Conservation (phyloP, 2,329 filamentous ascomycete genomes). For the Dendrostoma leiphaemia region DNA sequence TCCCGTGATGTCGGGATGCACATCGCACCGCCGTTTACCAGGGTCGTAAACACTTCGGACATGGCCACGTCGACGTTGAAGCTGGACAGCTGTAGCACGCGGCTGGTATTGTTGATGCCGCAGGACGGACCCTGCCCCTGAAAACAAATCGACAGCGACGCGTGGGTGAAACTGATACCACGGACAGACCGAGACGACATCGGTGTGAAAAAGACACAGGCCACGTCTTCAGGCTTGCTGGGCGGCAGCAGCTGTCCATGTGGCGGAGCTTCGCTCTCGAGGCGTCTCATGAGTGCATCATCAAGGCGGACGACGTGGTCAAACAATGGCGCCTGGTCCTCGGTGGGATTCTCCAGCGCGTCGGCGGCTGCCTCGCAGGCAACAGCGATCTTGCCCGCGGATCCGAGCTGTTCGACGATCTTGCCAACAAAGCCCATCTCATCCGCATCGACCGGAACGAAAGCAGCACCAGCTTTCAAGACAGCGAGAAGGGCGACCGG, state of each 20-base stretch:
- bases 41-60: slow-evolving; percentile 51
- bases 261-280: slow-evolving; percentile 12
- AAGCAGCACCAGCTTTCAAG: slow-evolving; percentile 53
- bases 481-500: slow-evolving; percentile 69
- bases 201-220: slow-evolving; percentile 61
- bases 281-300: slow-evolving; percentile 17
- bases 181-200: slow-evolving; percentile 56
- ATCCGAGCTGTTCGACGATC: slow-evolving; percentile 19
- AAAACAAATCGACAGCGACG: slow-evolving; percentile 53
- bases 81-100: slow-evolving; percentile 58
- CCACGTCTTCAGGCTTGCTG: slow-evolving; percentile 43
- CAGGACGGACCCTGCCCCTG: slow-evolving; percentile 49
- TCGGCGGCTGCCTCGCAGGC: slow-evolving; percentile 15
- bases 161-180: slow-evolving; percentile 62
- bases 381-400: slow-evolving; percentile 11
- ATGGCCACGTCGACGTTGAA: slow-evolving; percentile 55
- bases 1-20: slow-evolving; percentile 55
- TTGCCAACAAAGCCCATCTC: slow-evolving; percentile 33
- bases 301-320: slow-evolving; percentile 15
- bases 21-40: slow-evolving; percentile 57
- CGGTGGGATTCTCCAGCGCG: slow-evolving; percentile 2
- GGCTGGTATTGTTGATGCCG: slow-evolving; percentile 46
- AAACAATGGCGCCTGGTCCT: slow-evolving; percentile 7
- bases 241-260: slow-evolving; percentile 22
- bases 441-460: slow-evolving; percentile 48